Evolutionary conservation across 192 early-diverging fungal species (phyloP).

Genomic region (Entomortierella beljakovae): DNA sequence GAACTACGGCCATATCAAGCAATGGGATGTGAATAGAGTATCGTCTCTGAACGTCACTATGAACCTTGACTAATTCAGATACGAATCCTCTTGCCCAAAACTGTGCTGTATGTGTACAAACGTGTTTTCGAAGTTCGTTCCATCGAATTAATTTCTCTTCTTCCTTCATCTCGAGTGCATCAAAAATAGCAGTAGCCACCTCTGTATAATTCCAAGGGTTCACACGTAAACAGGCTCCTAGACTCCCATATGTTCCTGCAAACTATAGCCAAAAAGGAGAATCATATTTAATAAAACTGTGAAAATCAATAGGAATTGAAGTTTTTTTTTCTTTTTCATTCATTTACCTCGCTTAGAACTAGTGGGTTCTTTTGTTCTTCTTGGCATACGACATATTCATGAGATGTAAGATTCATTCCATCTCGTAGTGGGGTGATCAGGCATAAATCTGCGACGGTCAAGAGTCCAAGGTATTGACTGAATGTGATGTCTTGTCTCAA

Average conservation of each 20-base stretch:
- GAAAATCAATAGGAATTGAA: neutral
- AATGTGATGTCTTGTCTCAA: constrained; percentile 93
- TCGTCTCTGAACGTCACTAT: constrained; percentile 59
- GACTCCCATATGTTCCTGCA: constrained; percentile 94
- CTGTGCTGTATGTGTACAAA: constrained; percentile 74
- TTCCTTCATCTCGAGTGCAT: constrained; percentile 82
- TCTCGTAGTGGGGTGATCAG: constrained; percentile 95
- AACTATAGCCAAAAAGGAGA: constrained; percentile 62
- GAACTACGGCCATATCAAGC: constrained; percentile 45
- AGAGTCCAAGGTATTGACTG: constrained; percentile 90
- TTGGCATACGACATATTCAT: constrained; percentile 95
- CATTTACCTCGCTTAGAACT: constrained; percentile 85
- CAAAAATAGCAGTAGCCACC: constrained; percentile 89
- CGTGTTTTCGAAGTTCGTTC: constrained; percentile 76
- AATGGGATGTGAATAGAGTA: constrained; percentile 63
- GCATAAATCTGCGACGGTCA: constrained; percentile 90
- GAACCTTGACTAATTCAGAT: constrained; percentile 63
- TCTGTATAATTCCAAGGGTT: constrained; percentile 98
- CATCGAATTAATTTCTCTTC: constrained; percentile 83
- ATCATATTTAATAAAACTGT: neutral
- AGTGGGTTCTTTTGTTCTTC: constrained; percentile 83
- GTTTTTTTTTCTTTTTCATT: too few species aligned
- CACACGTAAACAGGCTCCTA: constrained; percentile 88
- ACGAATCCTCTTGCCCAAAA: constrained; percentile 76
- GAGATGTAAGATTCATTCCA: constrained; percentile 97